These are phyloP conservation scores for Furcasterigmium furcatum DNA, from an alignment of 2,329 filamentous ascomycete species.

Conservation along the genomic window DNA sequence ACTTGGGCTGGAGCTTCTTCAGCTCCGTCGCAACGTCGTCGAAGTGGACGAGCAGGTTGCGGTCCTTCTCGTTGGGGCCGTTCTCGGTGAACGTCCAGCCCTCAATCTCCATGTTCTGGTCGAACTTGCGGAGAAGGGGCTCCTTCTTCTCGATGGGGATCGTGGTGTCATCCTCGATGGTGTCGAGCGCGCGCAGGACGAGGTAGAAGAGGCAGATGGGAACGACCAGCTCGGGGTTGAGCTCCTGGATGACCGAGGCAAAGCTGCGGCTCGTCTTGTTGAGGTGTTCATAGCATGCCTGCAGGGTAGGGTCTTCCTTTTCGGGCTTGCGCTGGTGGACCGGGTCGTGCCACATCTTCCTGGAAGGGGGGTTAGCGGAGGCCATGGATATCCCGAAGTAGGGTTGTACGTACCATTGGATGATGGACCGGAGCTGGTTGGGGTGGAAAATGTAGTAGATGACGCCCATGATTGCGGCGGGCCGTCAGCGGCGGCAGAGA, in stretches of 20 bases:
- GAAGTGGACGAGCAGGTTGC: slow-evolving; percentile 89
- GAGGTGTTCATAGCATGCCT: slow-evolving; percentile 83
- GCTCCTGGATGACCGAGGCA: slow-evolving; percentile 86
- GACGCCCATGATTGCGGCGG: slow-evolving; percentile 50
- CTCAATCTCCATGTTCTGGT: slow-evolving; percentile 73
- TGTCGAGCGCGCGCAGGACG: slow-evolving; percentile 86
- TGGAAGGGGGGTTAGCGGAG: slow-evolving; percentile 29
- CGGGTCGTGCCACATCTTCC: slow-evolving; percentile 96
- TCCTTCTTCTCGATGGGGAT: slow-evolving; percentile 79
- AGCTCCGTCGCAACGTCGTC: slow-evolving; percentile 83
- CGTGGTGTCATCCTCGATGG: slow-evolving; percentile 99
- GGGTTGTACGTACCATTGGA: slow-evolving; percentile 71
- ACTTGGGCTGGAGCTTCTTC: slow-evolving; percentile 80
- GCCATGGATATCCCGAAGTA: not conserved
- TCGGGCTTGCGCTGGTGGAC: slow-evolving; percentile 78
- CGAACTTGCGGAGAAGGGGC: slow-evolving; percentile 79
- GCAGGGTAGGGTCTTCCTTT: slow-evolving; percentile 71
- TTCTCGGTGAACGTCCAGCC: slow-evolving; percentile 90
- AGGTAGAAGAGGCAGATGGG: slow-evolving; percentile 93
- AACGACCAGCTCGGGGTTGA: slow-evolving; percentile 89
- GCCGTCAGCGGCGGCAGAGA: not conserved
- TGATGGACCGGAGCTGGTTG: slow-evolving; percentile 72
- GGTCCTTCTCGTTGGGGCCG: slow-evolving; percentile 89
- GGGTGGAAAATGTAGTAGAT: slow-evolving; percentile 76
- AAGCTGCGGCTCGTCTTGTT: slow-evolving; percentile 91